Percentiles rank a stretch among this genome's conserved stretches.
Conservation (phyloP, 768 basidiomycete genomes). For the Ramaria sp. region DNA sequence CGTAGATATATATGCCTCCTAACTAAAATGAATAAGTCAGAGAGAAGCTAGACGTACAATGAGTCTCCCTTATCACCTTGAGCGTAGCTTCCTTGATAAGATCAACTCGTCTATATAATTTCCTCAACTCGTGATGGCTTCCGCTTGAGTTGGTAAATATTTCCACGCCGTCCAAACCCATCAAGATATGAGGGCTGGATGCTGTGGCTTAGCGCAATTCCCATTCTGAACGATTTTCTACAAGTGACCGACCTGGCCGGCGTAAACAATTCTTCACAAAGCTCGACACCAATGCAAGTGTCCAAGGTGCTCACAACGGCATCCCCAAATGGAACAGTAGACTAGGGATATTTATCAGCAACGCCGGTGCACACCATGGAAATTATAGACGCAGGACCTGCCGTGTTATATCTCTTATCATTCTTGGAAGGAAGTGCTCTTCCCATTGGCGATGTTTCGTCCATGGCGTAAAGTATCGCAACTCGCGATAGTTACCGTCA, state of each 20-base stretch:
- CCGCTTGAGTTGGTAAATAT: slow-evolving; percentile 99
- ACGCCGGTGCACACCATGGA: not conserved
- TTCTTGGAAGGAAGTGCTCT: slow-evolving; percentile 84
- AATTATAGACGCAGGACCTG: slow-evolving; percentile 41
- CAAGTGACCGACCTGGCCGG: slow-evolving; percentile 67
- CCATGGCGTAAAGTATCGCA: slow-evolving; percentile 94
- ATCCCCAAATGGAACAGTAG: slow-evolving; percentile 91
- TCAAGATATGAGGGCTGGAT: slow-evolving; percentile 84
- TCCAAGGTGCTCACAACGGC: slow-evolving; percentile 88
- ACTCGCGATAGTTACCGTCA: slow-evolving; percentile 89
- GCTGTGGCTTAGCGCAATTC: not conserved
- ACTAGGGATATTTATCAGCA: slow-evolving; percentile 30
- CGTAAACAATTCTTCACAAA: slow-evolving; percentile 97
- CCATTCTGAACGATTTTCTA: not conserved
- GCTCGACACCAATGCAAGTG: slow-evolving; percentile 92
- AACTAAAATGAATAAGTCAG: slow-evolving; percentile 39
- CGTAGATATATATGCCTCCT: slow-evolving; percentile 94
- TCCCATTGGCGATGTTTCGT: slow-evolving; percentile 80
- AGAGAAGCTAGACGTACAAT: not conserved
- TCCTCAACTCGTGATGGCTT: slow-evolving; percentile 97
- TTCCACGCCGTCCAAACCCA: slow-evolving; percentile 98
- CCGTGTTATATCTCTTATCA: slow-evolving; percentile 79
- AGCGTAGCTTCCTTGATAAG: slow-evolving; percentile 94
- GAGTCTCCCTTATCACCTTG: slow-evolving; percentile 44
- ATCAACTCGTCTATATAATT: slow-evolving; percentile 83